A percentile compares a stretch with the other conserved stretches of the same genome.
These are phyloP conservation scores for Glycyrrhiza uralensis DNA, from an alignment of 306 rosid genomes.

Conservation along the genomic window DNA sequence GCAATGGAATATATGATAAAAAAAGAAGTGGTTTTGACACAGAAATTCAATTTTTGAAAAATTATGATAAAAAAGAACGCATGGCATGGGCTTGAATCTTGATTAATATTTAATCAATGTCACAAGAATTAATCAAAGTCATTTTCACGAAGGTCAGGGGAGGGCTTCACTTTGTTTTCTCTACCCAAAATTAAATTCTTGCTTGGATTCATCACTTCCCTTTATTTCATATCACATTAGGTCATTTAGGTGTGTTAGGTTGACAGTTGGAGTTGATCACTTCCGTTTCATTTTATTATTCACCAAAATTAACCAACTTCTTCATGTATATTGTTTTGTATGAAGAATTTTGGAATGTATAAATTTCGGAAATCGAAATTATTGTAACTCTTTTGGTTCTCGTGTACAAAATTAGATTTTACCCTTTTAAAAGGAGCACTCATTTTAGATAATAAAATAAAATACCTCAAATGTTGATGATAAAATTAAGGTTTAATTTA, in stretches of 20 bases:
- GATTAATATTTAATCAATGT: not conserved
- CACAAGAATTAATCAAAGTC: not conserved
- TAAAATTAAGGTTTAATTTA: no score
- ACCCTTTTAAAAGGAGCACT: no score
- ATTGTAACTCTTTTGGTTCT: not conserved
- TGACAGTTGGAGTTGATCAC: constrained; percentile 43
- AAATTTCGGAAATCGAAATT: not conserved
- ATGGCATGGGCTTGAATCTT: not conserved
- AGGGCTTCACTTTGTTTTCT: constrained; percentile 20
- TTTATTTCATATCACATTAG: constrained; percentile 28
- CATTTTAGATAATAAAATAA: no score
- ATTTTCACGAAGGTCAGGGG: constrained; percentile 23
- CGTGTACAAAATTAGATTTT: not conserved
- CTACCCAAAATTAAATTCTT: not conserved
- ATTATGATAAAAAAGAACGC: not conserved
- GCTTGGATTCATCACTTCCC: not conserved
- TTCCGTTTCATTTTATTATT: constrained; percentile 15
- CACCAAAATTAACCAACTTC: constrained; percentile 30
- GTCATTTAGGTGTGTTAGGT: constrained; percentile 51
- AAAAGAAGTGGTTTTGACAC: no score
- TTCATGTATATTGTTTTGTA: not conserved
- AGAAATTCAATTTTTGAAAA: not conserved
- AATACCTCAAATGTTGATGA: no score
- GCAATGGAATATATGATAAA: not conserved
- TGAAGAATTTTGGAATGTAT: not conserved